phyloP scores from a whole-genome alignment of 116 monocot genomes.

The Dioscorea cayenensis region DNA sequence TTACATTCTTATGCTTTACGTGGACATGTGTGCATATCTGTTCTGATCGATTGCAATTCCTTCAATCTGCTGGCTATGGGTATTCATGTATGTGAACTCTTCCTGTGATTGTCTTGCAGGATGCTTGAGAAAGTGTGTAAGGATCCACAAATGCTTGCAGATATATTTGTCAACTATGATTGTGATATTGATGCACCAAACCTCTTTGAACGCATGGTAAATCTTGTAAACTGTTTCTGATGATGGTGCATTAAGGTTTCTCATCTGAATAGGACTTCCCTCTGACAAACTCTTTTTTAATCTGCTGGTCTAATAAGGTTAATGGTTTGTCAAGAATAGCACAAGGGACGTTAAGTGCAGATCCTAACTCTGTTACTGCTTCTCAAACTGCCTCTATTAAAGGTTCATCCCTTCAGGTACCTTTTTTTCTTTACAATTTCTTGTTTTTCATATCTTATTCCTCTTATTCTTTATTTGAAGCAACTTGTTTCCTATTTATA shows the following conservation, averaged over 20 bases:
- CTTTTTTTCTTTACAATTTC: not conserved
- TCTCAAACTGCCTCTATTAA: slow-evolving; percentile 59
- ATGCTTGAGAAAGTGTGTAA: slow-evolving; percentile 96
- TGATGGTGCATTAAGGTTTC: not conserved
- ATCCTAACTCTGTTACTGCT: slow-evolving; percentile 54
- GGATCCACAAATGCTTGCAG: slow-evolving; percentile 97
- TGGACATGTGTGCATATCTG: not conserved
- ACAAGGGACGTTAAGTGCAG: slow-evolving; percentile 63
- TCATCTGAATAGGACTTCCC: not conserved
- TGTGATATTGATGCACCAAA: slow-evolving; percentile 97
- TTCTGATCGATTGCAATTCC: not conserved
- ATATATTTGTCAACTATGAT: slow-evolving; percentile 97
- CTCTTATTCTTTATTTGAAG: not conserved
- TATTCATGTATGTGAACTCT: not conserved
- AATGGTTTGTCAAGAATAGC: slow-evolving; percentile 82
- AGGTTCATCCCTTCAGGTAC: slow-evolving; percentile 92
- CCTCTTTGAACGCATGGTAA: slow-evolving; percentile 88
- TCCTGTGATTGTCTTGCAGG: slow-evolving; percentile 27
- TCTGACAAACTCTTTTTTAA: slow-evolving; percentile 6
- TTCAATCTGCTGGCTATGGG: not conserved
- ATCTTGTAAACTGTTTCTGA: not conserved
- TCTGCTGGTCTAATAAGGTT: slow-evolving; percentile 35
- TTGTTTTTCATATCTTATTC: not conserved
- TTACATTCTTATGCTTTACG: too few relatives aligned
- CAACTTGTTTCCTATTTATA: not conserved